These are phyloP conservation scores for Emergomyces orientalis DNA, from an alignment of 2,329 filamentous ascomycete species.

Conservation along the genomic window DNA sequence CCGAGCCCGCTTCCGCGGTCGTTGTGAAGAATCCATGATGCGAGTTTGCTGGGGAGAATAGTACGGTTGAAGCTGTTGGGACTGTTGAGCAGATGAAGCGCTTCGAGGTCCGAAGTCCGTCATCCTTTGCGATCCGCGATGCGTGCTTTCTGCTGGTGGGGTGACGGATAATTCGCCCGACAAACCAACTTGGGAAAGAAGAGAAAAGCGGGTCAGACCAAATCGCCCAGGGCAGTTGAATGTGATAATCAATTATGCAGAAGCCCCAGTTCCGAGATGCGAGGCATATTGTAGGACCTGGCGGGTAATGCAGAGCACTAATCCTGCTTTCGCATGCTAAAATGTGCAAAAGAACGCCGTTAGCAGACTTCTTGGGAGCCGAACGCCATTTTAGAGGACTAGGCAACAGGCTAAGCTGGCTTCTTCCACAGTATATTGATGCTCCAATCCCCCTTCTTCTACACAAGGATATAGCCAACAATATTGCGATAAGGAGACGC, in stretches of 20 bases:
- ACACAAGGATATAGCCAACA: neutral
- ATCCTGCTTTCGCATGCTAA: neutral
- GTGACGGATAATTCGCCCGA: neutral
- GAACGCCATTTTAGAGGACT: neutral
- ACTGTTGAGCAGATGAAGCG: neutral
- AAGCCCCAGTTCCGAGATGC: neutral
- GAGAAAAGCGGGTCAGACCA: neutral
- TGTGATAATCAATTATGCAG: neutral
- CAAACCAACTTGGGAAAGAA: neutral
- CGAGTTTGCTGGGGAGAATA: neutral
- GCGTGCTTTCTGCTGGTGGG: neutral
- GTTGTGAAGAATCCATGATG: slow-evolving; percentile 4
- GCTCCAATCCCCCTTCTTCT: no score
- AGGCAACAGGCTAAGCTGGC: neutral
- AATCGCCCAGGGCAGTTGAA: neutral
- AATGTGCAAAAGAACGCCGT: neutral
- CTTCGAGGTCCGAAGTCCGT: neutral
- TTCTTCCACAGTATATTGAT: neutral
- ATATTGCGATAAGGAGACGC: neutral
- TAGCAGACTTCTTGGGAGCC: neutral
- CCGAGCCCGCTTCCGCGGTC: slow-evolving; percentile 22
- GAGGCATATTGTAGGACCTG: neutral
- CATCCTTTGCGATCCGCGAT: neutral
- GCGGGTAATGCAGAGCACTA: neutral
- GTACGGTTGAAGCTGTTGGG: neutral